Evolutionary conservation across 495 filamentous ascomycete species (phyloP), one percentile per base, ranked within the genome.

Genomic region (Penicillium crystallinum): DNA sequence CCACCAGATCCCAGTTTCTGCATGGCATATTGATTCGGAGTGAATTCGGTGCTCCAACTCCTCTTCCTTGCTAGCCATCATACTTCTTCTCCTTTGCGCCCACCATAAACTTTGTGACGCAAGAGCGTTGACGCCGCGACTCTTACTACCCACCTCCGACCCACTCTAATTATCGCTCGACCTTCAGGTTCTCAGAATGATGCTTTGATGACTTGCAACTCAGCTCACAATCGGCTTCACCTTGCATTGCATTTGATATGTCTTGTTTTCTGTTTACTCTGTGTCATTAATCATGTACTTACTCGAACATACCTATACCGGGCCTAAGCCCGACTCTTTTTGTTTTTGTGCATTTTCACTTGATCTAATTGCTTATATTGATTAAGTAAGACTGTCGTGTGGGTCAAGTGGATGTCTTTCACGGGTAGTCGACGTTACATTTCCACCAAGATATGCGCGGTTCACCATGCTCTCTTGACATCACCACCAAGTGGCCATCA

Each of bases 291-390:
- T 27, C 34, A 25, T 43, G 36, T 29, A 30, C 35, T 33, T 52
- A 38, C 43, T 27, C 39, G 54, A 53, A 57, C 43, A 57, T 53
- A 53, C n/a, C n/a, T n/a, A 48, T 57, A 19, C 38, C 27, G 18
- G 10, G 29, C 19, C 15, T 10, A 11, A 9, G 29, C 6, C 29
- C n/a, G n/a, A n/a, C n/a, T n/a, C n/a, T n/a, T n/a, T n/a, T n/a
- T n/a, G n/a, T n/a, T n/a, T n/a, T 31, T 31, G 6, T 31, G 3
- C 23, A 27, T 3, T 27, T 7, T 27, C 7, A 27, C 7, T 27
- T 7, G 23, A 7, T 27, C 3, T 27, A 27, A 7, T 27, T 27
- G 23, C 23, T 27, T 27, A 27, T 27, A 27, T 27, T 27, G 3
- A 27, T 27, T 27, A 7, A 27, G 23, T 27, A 27, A 27, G 7